These are phyloP conservation scores for Podaxis sp. DNA, from an alignment of 768 basidiomycete genomes.

Conservation along the genomic window DNA sequence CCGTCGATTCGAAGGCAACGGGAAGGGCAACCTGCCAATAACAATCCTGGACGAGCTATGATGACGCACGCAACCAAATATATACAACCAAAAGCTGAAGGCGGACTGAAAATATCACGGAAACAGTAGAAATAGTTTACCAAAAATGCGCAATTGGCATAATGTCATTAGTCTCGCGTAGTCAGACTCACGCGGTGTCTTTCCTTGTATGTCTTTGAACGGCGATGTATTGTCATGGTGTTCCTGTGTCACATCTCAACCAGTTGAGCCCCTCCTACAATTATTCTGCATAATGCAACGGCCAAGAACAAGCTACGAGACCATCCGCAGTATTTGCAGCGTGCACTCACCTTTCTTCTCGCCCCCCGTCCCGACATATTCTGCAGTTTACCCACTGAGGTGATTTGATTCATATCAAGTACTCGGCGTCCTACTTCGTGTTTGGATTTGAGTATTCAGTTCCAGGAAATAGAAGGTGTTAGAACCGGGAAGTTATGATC, in stretches of 20 bases:
- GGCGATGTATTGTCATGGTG: no score
- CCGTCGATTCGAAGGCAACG: neutral
- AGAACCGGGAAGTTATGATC: constrained; percentile 12
- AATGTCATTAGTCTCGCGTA: no score
- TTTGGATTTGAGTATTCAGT: constrained; percentile 67
- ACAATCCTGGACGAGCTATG: neutral
- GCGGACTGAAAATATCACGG: no score
- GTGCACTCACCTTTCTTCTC: constrained; percentile 60
- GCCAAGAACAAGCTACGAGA: constrained; percentile 59
- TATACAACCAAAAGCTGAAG: no score
- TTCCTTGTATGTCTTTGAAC: no score
- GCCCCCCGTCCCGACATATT: constrained; percentile 23
- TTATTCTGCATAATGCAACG: constrained; percentile 51
- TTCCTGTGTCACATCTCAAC: constrained; percentile 29
- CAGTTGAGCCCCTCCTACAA: constrained; percentile 39
- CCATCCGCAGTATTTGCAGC: constrained; percentile 59
- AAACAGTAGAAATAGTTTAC: no score
- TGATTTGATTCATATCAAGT: constrained; percentile 35
- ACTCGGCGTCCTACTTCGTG: constrained; percentile 18
- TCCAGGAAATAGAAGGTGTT: constrained; percentile 66
- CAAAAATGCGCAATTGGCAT: no score
- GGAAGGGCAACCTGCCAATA: neutral
- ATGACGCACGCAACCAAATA: neutral
- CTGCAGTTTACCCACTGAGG: constrained; percentile 25
- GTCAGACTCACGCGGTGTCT: no score